phyloP scores from a whole-genome alignment of 164 flowering plant genomes.

The Magnolia kwangsiensis region DNA sequence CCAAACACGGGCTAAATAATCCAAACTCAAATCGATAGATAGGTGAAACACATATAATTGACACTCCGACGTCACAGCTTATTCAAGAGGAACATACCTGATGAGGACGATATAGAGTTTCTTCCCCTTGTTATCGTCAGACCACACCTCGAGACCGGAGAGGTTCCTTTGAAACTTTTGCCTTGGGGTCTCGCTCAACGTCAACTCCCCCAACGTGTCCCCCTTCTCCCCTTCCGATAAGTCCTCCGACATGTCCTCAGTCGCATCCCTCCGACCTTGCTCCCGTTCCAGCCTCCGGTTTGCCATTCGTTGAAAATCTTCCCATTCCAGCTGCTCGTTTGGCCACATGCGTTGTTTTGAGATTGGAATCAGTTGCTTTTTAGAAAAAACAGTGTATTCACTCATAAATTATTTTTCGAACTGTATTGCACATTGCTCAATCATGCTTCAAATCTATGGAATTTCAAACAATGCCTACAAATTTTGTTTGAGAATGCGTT shows the following conservation, averaged over 20 bases:
- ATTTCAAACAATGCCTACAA: not conserved
- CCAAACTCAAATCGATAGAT: not conserved
- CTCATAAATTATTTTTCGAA: not conserved
- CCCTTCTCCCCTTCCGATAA: conserved; percentile 95
- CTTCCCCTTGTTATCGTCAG: conserved; percentile 65
- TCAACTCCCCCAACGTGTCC: conserved; percentile 50
- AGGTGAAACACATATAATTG: not conserved
- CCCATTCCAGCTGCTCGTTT: conserved; percentile 63
- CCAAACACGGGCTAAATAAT: not conserved
- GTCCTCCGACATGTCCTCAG: conserved; percentile 98
- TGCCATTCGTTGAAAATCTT: conserved; percentile 55
- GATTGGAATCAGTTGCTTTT: conserved; percentile 39
- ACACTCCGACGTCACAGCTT: not conserved
- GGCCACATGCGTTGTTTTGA: conserved; percentile 18
- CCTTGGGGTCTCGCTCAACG: conserved; percentile 51
- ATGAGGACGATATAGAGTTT: conserved; percentile 83
- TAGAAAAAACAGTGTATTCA: not conserved
- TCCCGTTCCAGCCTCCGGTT: conserved; percentile 84
- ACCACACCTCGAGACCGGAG: conserved; percentile 70
- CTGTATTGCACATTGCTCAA: not conserved
- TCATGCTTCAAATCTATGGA: not conserved
- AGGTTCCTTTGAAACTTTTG: conserved; percentile 50
- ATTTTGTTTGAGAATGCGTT: too few species aligned
- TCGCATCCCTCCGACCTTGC: conserved; percentile 86
- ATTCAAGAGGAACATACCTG: conserved; percentile 43